Conservation (phyloP, 2,329 filamentous ascomycete genomes). For the Dactylonectria estremocensis region DNA sequence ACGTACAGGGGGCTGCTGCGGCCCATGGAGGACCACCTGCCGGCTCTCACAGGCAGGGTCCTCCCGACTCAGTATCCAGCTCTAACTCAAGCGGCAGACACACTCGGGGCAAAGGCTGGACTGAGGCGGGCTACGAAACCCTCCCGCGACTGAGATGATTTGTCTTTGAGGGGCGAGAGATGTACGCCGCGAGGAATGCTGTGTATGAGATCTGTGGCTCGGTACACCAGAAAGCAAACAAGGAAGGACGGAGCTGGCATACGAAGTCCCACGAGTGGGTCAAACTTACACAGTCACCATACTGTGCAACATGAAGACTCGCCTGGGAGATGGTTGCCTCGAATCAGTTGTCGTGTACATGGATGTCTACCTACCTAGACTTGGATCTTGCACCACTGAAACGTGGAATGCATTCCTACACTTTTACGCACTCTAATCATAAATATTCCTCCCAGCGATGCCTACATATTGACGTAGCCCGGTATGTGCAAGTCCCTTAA, state of each 20-base stretch:
- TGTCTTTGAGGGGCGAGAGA: not conserved
- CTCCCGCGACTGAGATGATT: not conserved
- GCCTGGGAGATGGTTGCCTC: not conserved
- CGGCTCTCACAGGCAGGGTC: not conserved
- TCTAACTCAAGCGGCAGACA: slow-evolving; percentile 3
- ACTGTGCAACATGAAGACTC: slow-evolving; percentile 8
- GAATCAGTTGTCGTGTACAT: slow-evolving; percentile 9
- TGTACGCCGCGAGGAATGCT: not conserved
- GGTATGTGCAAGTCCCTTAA: not conserved
- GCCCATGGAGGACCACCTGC: not conserved
- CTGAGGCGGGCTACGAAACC: not conserved
- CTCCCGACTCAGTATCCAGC: slow-evolving; percentile 3
- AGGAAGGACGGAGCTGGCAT: not conserved
- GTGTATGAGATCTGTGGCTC: not conserved
- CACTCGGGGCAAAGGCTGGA: not conserved
- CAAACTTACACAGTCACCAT: slow-evolving; percentile 3
- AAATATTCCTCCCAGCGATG: slow-evolving; percentile 17
- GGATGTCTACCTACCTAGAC: slow-evolving; percentile 1
- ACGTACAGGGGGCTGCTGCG: not conserved
- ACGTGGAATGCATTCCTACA: slow-evolving; percentile 10
- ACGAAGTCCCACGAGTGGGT: not conserved
- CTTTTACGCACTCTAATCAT: slow-evolving; percentile 13
- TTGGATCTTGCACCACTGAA: slow-evolving; percentile 17
- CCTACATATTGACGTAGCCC: slow-evolving; percentile 15
- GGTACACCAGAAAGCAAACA: slow-evolving; percentile 9